Conservation (phyloP, 2,329 filamentous ascomycete genomes). For the Myriosclerotinia scirpicola region DNA sequence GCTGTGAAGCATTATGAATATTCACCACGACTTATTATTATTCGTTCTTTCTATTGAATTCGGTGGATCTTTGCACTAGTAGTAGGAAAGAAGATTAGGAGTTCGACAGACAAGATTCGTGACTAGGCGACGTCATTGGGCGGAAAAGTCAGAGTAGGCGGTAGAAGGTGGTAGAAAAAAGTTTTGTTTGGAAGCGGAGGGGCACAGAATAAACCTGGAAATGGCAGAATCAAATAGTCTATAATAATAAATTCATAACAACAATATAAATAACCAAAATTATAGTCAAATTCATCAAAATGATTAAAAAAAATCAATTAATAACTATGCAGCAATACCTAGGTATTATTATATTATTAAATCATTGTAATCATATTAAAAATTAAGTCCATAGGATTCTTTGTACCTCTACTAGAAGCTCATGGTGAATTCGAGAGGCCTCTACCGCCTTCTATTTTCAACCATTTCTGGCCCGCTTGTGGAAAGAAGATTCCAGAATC, state of each 20-base stretch:
- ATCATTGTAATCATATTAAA: neutral
- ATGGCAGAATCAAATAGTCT: too few species aligned
- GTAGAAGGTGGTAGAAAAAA: slow-evolving; percentile 8
- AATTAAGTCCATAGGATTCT: neutral
- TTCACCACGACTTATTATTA: too few species aligned
- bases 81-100: too few species aligned
- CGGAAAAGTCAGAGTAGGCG: neutral
- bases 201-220: too few species aligned
- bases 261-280: neutral
- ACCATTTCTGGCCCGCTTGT: neutral
- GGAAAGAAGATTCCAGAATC: slow-evolving; percentile 25
- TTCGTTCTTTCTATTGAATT: neutral
- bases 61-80: neutral
- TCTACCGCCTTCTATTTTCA: slow-evolving; percentile 12
- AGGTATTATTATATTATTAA: too few species aligned
- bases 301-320: too few species aligned
- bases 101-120: neutral
- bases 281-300: neutral
- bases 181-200: neutral
- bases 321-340: too few species aligned
- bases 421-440: slow-evolving; percentile 7
- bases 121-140: slow-evolving; percentile 12
- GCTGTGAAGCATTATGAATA: too few species aligned
- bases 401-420: neutral
- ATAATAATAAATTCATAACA: too few species aligned